Evolutionary conservation across 2,329 filamentous ascomycete genomes (phyloP), one percentile per base, ranked within the genome.

Genomic region (Lachnellula arida): DNA sequence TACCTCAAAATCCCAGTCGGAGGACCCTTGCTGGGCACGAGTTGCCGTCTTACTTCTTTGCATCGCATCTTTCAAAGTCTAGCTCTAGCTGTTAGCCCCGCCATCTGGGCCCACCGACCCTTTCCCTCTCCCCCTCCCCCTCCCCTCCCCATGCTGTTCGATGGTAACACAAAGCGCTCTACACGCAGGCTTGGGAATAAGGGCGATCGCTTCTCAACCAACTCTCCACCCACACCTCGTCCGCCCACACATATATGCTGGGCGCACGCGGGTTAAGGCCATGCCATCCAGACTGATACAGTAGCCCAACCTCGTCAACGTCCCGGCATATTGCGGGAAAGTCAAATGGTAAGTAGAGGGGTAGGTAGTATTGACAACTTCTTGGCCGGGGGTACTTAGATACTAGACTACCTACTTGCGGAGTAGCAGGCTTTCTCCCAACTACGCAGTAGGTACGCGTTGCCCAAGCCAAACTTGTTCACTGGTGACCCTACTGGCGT

Each of bases 101-200:
- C 39, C 46, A 50, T 52, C 50, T 54, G 8, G 44, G n/a, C 44
- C 43, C 34, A 37, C 14, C 22, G 22, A 4, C 22, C 22, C 12
- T 46, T 14, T 11, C 42, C 7, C 23, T 28, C 11, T 17, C 44
- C 44, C 44, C 9, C 2, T 22, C 44, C 44, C 23, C n/a, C n/a
- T n/a, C n/a, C n/a, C n/a, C n/a, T n/a, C n/a, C n/a, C n/a, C n/a
- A 25, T 28, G 44, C 22, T 25, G 44, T 46, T 46, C 15, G 44
- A 46, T 46, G 56, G 57, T 59, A 48, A 53, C 48, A 58, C 57
- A 60, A 54, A 46, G 37, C 54, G 49, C 42, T 52, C 52, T 54
- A 50, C 51, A 55, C 50, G 47, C 50, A 53, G 56, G 56, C 50
- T 53, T 54, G 54, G 58, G 60, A 53, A 51, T 56, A n/a, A n/a